Base-by-base conservation (phyloP, 352 stramenopile species). In the Phytophthora palmivora region DNA sequence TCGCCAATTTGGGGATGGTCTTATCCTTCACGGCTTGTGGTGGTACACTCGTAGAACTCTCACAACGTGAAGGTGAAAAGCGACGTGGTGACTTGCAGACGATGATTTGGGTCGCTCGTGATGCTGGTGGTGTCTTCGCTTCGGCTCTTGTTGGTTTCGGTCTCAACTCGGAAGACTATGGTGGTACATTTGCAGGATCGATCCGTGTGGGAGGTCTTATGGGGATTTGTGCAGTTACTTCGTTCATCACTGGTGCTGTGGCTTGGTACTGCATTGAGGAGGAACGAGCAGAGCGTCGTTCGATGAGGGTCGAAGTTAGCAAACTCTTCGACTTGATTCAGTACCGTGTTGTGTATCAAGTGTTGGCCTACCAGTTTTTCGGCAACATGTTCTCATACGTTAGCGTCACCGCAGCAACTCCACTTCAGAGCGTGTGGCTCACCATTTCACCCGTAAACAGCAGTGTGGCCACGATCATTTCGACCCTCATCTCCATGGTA, bases 261-360 rank as follows among this genome's bases (percentile, higher is more conserved):
- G 70, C 73, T 24, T 85, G 75, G 75, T 83, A 66, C 46, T 87
- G 58, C 62, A 86, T 89, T 48, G 70, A 78, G 2, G 79, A 89
- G 37, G 55, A 70, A 44, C 73, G 26, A 16, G 49, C 24, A 11
- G 61, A 65, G 38, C 49, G 64, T 16, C 74, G 53, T 9, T 67
- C 65, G 6, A 59, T 78, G 52, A 43, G 26, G 4, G 41, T 58
- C 6, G 67, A 77, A 34, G 9, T 68, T n/a, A 19, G 26, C 36
- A 72, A 74, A 18, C 36, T 91, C 18, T 91, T 77, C 55, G 66
- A 81, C 10, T 56, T 91, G 34, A 62, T 89, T 43, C 78, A 90
- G 63, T 53, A 75, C 24, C 77, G 68, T 8, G 73, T 88, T 4
- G 67, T 84, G 53, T 84, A 82, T 60, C 78, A 84, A 47, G 69